phyloP scores from a whole-genome alignment of 805 yeast genomes.

The Pichia scutulata region DNA sequence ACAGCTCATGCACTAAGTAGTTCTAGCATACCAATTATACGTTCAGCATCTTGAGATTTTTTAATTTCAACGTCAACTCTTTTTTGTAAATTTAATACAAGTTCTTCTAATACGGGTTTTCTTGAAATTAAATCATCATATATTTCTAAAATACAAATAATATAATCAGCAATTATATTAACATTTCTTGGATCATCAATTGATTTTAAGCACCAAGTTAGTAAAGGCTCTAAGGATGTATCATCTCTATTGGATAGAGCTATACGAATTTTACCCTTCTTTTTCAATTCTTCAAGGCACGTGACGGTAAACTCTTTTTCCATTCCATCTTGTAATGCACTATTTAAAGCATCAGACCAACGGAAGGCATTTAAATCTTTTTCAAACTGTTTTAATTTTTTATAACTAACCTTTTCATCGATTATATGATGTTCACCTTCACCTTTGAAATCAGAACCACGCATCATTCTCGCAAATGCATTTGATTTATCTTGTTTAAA shows the following conservation, averaged over 20 bases:
- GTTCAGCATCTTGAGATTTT: slow-evolving; percentile 80
- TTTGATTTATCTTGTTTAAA: slow-evolving; percentile 41
- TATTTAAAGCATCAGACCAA: slow-evolving; percentile 89
- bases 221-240: slow-evolving; percentile 66
- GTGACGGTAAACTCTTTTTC: slow-evolving; percentile 76
- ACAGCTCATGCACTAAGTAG: slow-evolving; percentile 48
- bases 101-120: slow-evolving; percentile 70
- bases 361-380: slow-evolving; percentile 77
- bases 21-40: slow-evolving; percentile 90
- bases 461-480: slow-evolving; percentile 72
- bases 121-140: slow-evolving; percentile 68
- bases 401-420: slow-evolving; percentile 46
- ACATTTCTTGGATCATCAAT: slow-evolving; percentile 75
- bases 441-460: slow-evolving; percentile 87
- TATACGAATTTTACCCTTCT: slow-evolving; percentile 82
- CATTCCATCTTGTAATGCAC: slow-evolving; percentile 63
- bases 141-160: slow-evolving; percentile 62
- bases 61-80: slow-evolving; percentile 62
- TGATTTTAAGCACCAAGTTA: slow-evolving; percentile 71
- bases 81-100: slow-evolving; percentile 51
- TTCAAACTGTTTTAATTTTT: slow-evolving; percentile 75
- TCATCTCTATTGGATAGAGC: slow-evolving; percentile 81
- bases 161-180: slow-evolving; percentile 56
- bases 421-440: slow-evolving; percentile 73
- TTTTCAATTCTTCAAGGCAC: slow-evolving; percentile 77